Conservation (phyloP, 2,329 filamentous ascomycete genomes). For the Alternaria hordeiaustralica region DNA sequence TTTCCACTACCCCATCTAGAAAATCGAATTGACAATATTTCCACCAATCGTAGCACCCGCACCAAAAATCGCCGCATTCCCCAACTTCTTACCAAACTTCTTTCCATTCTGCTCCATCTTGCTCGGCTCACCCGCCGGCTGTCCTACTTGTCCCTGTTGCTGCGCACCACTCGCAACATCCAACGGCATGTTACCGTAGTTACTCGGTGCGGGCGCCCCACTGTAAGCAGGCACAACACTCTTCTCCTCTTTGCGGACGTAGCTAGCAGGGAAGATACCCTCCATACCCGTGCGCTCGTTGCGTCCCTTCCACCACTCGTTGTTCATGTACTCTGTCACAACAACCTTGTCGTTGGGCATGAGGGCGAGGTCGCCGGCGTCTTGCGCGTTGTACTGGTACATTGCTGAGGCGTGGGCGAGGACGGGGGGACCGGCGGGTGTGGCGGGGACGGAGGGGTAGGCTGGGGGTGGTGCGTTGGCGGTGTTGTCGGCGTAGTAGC, state of each 20-base stretch:
- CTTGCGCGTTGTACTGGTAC: conserved; percentile 81
- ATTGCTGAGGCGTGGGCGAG: conserved; percentile 79
- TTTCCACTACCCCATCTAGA: conserved; percentile 5
- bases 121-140: conserved; percentile 55
- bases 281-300: conserved; percentile 83
- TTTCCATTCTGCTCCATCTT: conserved; percentile 81
- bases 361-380: conserved; percentile 81
- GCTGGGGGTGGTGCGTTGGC: conserved; percentile 53
- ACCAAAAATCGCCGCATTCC: conserved; percentile 85
- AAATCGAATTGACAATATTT: conserved; percentile 70
- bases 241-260: conserved; percentile 76
- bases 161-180: conserved; percentile 69
- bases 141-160: neutral
- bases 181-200: conserved; percentile 76
- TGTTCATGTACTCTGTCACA: conserved; percentile 92
- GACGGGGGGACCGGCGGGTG: conserved; percentile 59
- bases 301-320: conserved; percentile 93
- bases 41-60: conserved; percentile 89
- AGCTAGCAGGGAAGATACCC: conserved; percentile 94
- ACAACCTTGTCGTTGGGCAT: conserved; percentile 80
- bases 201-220: conserved; percentile 57
- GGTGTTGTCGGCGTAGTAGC: conserved; percentile 50
- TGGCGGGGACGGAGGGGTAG: conserved; percentile 55
- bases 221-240: conserved; percentile 48
- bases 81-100: conserved; percentile 96